Conservation (phyloP, 208 protist species). For the Crithidia expoeki region DNA sequence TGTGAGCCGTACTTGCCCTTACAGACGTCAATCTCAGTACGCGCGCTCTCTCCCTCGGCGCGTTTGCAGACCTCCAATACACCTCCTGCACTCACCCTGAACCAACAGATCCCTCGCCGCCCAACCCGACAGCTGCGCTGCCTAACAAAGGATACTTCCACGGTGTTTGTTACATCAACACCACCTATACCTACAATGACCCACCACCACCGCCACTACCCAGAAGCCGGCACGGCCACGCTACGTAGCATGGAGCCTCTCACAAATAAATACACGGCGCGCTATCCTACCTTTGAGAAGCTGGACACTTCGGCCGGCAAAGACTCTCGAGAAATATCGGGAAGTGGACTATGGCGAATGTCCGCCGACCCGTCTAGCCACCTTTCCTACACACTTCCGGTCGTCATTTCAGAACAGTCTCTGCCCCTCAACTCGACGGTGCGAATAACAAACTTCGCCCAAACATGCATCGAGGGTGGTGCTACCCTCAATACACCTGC, state of each 20-base stretch:
- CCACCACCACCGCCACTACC: too few relatives aligned
- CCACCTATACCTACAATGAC: background rate
- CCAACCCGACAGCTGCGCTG: background rate
- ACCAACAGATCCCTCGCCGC: background rate
- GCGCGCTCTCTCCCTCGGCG: background rate
- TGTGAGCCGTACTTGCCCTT: background rate
- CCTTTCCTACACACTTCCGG: background rate
- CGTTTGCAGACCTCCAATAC: background rate
- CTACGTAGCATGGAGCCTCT: background rate
- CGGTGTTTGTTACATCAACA: constrained; percentile 1
- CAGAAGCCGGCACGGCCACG: too few relatives aligned
- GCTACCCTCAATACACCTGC: background rate
- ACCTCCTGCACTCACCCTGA: background rate
- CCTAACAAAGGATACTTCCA: background rate
- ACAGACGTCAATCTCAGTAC: background rate
- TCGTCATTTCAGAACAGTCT: background rate
- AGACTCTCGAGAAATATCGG: too few relatives aligned
- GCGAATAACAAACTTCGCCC: background rate
- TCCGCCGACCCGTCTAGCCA: constrained; percentile 9
- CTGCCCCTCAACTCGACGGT: background rate
- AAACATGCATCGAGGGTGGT: background rate
- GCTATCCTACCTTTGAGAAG: too few relatives aligned
- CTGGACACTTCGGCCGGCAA: too few relatives aligned
- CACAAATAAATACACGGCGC: constrained; percentile 5
- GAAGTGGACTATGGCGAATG: too few relatives aligned